Conservation (phyloP, 345 rosid genomes). For the Garcia nutans region DNA sequence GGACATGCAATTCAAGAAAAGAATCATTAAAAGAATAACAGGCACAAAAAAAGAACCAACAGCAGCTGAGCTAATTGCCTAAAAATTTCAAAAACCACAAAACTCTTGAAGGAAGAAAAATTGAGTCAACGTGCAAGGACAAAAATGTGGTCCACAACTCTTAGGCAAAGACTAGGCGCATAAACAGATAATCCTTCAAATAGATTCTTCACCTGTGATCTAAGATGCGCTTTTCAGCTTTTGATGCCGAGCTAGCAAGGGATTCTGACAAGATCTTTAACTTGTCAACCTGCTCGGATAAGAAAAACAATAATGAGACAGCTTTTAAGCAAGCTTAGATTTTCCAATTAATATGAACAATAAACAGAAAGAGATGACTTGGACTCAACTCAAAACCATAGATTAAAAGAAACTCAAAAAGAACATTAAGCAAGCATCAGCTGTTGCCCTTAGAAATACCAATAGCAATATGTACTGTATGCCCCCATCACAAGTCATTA, state of each 20-base stretch:
- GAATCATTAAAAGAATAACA: neutral
- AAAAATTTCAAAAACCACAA: neutral
- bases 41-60: neutral
- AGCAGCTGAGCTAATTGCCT: too few species aligned
- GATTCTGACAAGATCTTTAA: constrained; percentile 90
- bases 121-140: neutral
- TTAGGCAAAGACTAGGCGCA: neutral
- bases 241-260: constrained; percentile 66
- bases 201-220: constrained; percentile 65
- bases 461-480: neutral
- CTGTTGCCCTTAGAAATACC: neutral
- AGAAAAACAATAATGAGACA: constrained; percentile 11
- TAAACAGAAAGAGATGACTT: neutral
- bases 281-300: constrained; percentile 69
- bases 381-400: neutral
- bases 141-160: neutral
- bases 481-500: neutral
- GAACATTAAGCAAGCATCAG: neutral
- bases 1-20: neutral
- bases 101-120: neutral
- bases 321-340: neutral
- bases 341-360: neutral
- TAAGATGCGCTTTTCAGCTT: constrained; percentile 84
- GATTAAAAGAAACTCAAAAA: neutral
- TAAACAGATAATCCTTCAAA: neutral